Percentiles rank a stretch among this genome's conserved stretches.
phyloP scores from a whole-genome alignment of 441 rosid genomes.

The Erodium moschatum region DNA sequence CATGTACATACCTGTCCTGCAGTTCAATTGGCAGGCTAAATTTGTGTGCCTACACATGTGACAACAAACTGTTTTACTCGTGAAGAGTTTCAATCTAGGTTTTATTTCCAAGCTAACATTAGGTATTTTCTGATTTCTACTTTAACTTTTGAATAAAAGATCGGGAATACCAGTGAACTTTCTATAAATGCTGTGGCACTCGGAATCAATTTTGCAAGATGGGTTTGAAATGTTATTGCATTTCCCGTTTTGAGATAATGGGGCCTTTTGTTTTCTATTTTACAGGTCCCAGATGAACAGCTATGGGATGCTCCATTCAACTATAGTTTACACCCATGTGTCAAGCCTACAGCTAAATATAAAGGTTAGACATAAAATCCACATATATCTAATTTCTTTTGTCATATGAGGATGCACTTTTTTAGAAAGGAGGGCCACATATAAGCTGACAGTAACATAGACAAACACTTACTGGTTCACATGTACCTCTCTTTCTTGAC shows the following conservation, averaged over 20 bases:
- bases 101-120: no score
- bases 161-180: not conserved
- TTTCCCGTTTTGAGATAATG: not conserved
- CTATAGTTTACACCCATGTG: slow-evolving; percentile 60
- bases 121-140: not conserved
- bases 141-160: not conserved
- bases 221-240: not conserved
- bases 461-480: not conserved
- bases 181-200: not conserved
- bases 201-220: no score
- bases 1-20: not conserved
- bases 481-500: not conserved
- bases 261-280: not conserved
- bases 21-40: no score
- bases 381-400: not conserved
- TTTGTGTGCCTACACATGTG: no score
- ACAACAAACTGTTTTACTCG: no score
- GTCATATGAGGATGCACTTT: not conserved
- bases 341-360: slow-evolving; percentile 50
- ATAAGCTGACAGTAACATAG: not conserved
- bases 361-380: slow-evolving; percentile 36
- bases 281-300: slow-evolving; percentile 36
- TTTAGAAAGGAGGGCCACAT: not conserved
- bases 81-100: no score
- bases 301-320: slow-evolving; percentile 60